Evolutionary conservation across 176 grass and related monocot species (phyloP).

Genomic region (Guadua angustifolia): DNA sequence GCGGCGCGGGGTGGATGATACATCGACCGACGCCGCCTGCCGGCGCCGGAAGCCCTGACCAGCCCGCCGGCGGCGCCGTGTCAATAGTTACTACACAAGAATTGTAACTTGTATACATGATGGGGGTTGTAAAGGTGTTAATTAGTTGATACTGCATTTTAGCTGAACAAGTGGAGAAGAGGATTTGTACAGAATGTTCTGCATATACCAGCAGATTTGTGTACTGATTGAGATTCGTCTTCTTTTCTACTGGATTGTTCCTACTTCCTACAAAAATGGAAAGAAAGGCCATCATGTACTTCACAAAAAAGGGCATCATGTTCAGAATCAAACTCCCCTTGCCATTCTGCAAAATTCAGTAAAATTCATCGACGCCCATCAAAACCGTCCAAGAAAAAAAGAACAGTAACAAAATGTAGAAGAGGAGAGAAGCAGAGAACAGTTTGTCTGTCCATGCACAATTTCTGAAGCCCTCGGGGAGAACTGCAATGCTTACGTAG

Average conservation of each 20-base stretch:
- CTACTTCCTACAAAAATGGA: too few species aligned
- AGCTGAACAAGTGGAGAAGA: neutral
- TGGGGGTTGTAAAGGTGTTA: neutral
- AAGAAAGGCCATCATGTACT: neutral
- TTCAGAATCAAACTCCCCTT: neutral
- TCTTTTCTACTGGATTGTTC: neutral
- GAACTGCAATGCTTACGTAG: neutral
- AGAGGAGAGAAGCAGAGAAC: neutral
- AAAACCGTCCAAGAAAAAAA: neutral
- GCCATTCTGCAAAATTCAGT: neutral
- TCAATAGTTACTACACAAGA: neutral
- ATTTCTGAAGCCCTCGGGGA: neutral
- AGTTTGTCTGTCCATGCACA: neutral
- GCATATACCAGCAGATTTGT: neutral
- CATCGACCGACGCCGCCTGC: neutral
- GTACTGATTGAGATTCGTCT: neutral
- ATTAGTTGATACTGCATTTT: neutral
- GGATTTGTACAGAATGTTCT: neutral
- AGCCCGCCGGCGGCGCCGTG: slow-evolving; percentile 28
- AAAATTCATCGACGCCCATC: neutral
- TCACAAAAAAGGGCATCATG: neutral
- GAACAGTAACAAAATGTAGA: neutral
- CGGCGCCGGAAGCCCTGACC: slow-evolving; percentile 2
- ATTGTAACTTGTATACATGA: neutral
- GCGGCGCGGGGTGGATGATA: neutral